Evolutionary conservation across 768 basidiomycete genomes (phyloP).

Genomic region (Paxillus involutus): DNA sequence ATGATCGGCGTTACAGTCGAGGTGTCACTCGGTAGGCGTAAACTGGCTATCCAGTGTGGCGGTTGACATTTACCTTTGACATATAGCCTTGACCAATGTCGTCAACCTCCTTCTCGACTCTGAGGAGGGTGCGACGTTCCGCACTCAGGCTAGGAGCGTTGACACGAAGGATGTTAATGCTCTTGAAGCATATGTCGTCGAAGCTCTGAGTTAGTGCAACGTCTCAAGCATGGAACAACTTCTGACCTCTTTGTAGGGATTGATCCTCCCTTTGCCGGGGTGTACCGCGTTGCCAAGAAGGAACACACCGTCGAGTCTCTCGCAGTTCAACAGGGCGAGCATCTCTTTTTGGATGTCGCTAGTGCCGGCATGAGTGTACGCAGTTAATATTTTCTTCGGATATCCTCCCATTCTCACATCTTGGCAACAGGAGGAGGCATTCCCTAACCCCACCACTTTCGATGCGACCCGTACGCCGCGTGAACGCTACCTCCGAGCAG

Average conservation of each 20-base stretch:
- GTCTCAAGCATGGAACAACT: not conserved
- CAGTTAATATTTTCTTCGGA: constrained; percentile 3
- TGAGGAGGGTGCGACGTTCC: constrained; percentile 39
- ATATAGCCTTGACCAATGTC: constrained; percentile 60
- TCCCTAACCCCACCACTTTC: constrained; percentile 46
- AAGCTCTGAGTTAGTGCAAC: constrained; percentile 64
- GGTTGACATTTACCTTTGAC: not conserved
- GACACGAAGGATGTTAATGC: constrained; percentile 36
- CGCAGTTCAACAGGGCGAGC: constrained; percentile 45
- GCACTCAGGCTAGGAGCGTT: constrained; percentile 28
- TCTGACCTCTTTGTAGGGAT: constrained; percentile 46
- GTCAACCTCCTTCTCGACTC: constrained; percentile 64
- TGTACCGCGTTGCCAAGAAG: constrained; percentile 53
- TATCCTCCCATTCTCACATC: not conserved
- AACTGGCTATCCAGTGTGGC: not conserved
- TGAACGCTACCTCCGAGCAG: constrained; percentile 48
- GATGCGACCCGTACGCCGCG: constrained; percentile 43
- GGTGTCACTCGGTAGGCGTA: constrained; percentile 57
- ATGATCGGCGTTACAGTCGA: constrained; percentile 69
- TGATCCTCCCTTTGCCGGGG: constrained; percentile 71
- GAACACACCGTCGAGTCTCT: constrained; percentile 45
- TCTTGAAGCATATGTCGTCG: constrained; percentile 59
- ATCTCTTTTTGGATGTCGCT: constrained; percentile 62
- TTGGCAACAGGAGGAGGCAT: constrained; percentile 44
- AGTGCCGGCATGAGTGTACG: constrained; percentile 59